These are phyloP conservation scores for Colletotrichum endophyticum DNA, from an alignment of 2,329 filamentous ascomycete genomes.

Conservation along the genomic window DNA sequence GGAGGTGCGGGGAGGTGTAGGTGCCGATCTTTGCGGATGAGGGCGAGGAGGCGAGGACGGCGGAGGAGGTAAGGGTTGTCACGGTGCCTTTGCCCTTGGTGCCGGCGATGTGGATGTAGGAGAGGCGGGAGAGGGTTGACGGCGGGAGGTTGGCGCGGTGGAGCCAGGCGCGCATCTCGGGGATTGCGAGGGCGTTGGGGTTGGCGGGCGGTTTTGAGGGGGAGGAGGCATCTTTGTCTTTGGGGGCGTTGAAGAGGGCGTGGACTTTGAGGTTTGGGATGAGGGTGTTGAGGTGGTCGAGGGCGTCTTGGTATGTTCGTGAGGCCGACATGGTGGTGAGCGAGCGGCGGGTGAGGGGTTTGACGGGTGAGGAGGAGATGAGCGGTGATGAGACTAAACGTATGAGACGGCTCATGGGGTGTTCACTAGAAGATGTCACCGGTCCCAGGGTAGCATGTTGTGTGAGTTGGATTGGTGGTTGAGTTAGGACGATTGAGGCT, in stretches of 20 bases:
- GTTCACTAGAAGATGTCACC: background rate
- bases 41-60: constrained; percentile 61
- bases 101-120: constrained; percentile 67
- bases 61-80: constrained; percentile 71
- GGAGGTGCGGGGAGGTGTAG: constrained; percentile 77
- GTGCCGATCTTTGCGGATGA: constrained; percentile 61
- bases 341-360: background rate
- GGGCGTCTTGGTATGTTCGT: constrained; percentile 18
- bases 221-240: background rate
- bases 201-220: background rate
- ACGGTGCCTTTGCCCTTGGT: constrained; percentile 78
- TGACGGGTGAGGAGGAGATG: background rate
- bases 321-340: constrained; percentile 3
- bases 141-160: constrained; percentile 72
- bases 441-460: background rate
- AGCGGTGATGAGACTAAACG: background rate
- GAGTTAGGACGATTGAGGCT: background rate
- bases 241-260: constrained; percentile 14
- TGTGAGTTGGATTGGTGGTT: background rate
- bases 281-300: constrained; percentile 19
- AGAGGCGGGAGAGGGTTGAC: constrained; percentile 44
- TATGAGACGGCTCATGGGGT: background rate
- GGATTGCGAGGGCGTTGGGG: constrained; percentile 54
- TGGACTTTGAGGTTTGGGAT: constrained; percentile 21
- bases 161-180: constrained; percentile 82